phyloP scores from a whole-genome alignment of 495 filamentous ascomycete genomes.

The Lophium mytilinum region DNA sequence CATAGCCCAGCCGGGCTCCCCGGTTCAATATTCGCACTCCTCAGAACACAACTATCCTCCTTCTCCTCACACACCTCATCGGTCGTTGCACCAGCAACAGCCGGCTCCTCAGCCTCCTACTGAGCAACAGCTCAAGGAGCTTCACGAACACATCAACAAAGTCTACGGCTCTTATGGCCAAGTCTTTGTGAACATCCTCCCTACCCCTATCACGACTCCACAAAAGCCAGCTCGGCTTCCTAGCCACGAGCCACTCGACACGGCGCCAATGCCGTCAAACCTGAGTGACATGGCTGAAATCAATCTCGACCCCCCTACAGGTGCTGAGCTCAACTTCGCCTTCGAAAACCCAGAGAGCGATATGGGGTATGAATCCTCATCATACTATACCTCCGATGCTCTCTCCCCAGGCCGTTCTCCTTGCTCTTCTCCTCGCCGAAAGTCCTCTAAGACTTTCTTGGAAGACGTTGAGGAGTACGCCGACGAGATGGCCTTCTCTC shows the following conservation, averaged over 20 bases:
- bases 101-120: conserved; percentile 18
- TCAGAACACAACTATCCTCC: conserved; percentile 22
- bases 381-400: conserved; percentile 25
- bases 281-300: conserved; percentile 48
- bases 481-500: conserved; percentile 7
- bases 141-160: conserved; percentile 31
- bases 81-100: conserved; percentile 21
- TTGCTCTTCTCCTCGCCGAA: conserved; percentile 22
- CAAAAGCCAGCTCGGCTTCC: conserved; percentile 17
- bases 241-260: conserved; percentile 31
- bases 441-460: conserved; percentile 13
- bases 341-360: conserved; percentile 46
- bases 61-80: conserved; percentile 22
- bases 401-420: conserved; percentile 24
- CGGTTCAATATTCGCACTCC: conserved; percentile 27
- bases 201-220: conserved; percentile 23
- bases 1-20: conserved; percentile 53
- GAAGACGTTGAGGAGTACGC: conserved; percentile 21
- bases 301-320: conserved; percentile 39
- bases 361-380: conserved; percentile 36
- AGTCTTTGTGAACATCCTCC: conserved; percentile 29
- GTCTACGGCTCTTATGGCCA: conserved; percentile 23
- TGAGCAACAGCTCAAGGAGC: conserved; percentile 27
- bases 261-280: conserved; percentile 44
- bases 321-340: conserved; percentile 28